phyloP scores from a whole-genome alignment of 352 stramenopile genomes.

The Phytophthora citrophthora region DNA sequence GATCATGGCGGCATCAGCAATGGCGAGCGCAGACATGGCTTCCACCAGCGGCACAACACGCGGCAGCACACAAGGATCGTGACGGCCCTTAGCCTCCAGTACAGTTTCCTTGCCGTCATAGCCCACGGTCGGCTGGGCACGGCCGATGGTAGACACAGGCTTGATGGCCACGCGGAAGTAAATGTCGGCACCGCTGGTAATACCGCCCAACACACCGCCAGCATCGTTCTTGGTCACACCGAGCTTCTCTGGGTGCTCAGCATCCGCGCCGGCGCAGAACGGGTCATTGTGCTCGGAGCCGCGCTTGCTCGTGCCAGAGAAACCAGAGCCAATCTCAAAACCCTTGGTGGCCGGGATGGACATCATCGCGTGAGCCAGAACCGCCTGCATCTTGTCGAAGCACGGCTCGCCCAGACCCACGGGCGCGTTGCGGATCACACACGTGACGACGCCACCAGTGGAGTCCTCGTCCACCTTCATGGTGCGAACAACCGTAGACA shows the following conservation, averaged over 20 bases:
- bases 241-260: slow-evolving; percentile 58
- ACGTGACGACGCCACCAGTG: slow-evolving; percentile 96
- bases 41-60: slow-evolving; percentile 98
- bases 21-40: slow-evolving; percentile 96
- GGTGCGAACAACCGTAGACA: slow-evolving; percentile 95
- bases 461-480: slow-evolving; percentile 92
- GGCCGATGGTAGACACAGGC: slow-evolving; percentile 98
- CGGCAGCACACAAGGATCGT: slow-evolving; percentile 98
- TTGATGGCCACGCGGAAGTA: slow-evolving; percentile 99
- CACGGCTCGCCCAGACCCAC: slow-evolving; percentile 97
- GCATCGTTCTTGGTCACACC: slow-evolving; percentile 89
- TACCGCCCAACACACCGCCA: slow-evolving; percentile 97
- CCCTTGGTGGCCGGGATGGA: slow-evolving; percentile 99
- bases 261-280: slow-evolving; percentile 82
- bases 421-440: slow-evolving; percentile 96
- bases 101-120: slow-evolving; percentile 96
- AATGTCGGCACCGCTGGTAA: slow-evolving; percentile 98
- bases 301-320: slow-evolving; percentile 95
- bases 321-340: slow-evolving; percentile 97
- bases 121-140: slow-evolving; percentile 94
- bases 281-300: slow-evolving; percentile 99
- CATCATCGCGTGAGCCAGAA: slow-evolving; percentile 98
- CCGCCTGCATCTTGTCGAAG: slow-evolving; percentile 99
- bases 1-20: slow-evolving; percentile 97
- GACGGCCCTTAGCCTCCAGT: slow-evolving; percentile 96